Base-by-base conservation (phyloP, 2,329 filamentous ascomycete species). In the Colletotrichum higginsianum region DNA sequence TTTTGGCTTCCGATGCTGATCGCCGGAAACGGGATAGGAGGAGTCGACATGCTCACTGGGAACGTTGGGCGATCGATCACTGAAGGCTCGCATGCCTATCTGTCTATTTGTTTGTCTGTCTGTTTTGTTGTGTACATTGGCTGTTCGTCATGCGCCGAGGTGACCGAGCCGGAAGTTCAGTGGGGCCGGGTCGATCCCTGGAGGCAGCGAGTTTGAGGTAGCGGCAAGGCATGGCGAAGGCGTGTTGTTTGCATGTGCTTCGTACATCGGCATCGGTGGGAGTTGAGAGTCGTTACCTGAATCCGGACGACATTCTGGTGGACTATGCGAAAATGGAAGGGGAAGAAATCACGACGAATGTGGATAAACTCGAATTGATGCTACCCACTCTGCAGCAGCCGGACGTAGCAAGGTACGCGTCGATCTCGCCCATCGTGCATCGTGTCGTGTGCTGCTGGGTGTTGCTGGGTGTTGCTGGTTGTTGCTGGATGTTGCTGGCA, bases 261-360 rank as follows among this genome's bases (percentile, higher is more conserved):
- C 42, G 70, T 65, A 66, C 66, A 64, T 53, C 23, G 15, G 46
- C 30, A 30, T 30, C 30, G 50, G 26, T 53, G 49, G 11, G 50
- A 44, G 62, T 64, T 30, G 30, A 7, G 30, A 30, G 30, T 30
- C 30, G 30, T 26, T 67, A 64, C 38, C 65, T 67, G 67, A 72
- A 67, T 73, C 52, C 67, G 63, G 71, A 49, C 26, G 58, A 61
- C n/a, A 40, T 60, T 72, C 38, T n/a, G 52, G 63, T 42, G 52
- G 60, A 42, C 67, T 55, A 57, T 73, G 71, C 52, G 49, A 63
- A 53, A 61, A 50, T 72, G 60, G 66, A 42, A 64, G 60, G 40
- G 63, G 62, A 23, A 57, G 64, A 69, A 69, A 58, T 64, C 60
- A 66, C 55, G 64, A 69, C 4, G 57, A 55, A 65, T 46, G 60